Conservation (phyloP, 805 yeast species). For the Saccharomyces jurei region DNA sequence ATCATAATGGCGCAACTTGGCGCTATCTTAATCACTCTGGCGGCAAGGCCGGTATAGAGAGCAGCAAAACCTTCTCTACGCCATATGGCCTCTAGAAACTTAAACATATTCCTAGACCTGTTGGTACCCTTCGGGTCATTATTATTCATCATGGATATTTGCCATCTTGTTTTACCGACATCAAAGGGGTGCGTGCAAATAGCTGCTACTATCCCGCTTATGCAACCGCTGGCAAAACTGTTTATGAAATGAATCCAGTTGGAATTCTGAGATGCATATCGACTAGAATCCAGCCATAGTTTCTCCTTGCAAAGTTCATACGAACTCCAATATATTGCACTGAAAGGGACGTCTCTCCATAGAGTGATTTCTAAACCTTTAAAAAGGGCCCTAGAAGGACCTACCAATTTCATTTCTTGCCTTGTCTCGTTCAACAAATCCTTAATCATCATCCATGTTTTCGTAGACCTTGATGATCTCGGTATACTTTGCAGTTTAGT, state of each 20-base stretch:
- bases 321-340: conserved; percentile 89
- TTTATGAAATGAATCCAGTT: conserved; percentile 44
- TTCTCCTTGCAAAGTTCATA: conserved; percentile 50
- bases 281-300: conserved; percentile 4
- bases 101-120: conserved; percentile 47
- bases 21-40: conserved; percentile 84
- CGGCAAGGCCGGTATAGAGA: conserved; percentile 78
- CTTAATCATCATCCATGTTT: conserved; percentile 29
- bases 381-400: conserved; percentile 54
- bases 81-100: conserved; percentile 53
- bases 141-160: conserved; percentile 38
- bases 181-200: conserved; percentile 89
- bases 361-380: conserved; percentile 80
- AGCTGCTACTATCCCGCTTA: conserved; percentile 82
- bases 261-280: conserved; percentile 8
- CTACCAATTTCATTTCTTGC: conserved; percentile 45
- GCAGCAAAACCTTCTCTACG: conserved; percentile 72
- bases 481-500: conserved; percentile 91
- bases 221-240: conserved; percentile 73
- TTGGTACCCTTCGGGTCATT: conserved; percentile 8
- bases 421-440: conserved; percentile 48
- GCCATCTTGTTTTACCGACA: conserved; percentile 91
- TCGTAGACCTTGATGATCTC: conserved; percentile 27
- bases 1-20: conserved; percentile 99
- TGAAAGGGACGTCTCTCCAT: conserved; percentile 96